Evolutionary conservation across 352 stramenopile species (phyloP).

Genomic region (Phytophthora citricola): DNA sequence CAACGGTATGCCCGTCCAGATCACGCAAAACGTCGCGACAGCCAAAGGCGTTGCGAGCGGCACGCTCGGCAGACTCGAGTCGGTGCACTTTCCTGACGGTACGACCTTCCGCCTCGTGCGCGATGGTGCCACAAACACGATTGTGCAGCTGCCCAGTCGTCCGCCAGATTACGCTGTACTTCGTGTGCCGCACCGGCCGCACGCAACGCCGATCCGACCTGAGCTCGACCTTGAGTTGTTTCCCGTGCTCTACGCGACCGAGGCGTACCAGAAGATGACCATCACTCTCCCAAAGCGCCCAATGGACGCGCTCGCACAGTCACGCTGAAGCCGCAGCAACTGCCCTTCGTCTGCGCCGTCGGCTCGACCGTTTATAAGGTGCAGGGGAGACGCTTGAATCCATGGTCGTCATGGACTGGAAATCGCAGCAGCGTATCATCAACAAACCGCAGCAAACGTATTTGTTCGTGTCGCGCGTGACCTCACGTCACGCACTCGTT

Average conservation of each 20-base stretch:
- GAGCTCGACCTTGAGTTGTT: background rate
- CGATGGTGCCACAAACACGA: constrained; percentile 1
- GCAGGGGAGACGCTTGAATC: background rate
- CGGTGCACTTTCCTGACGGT: background rate
- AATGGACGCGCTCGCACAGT: background rate
- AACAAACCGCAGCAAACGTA: constrained; percentile 2
- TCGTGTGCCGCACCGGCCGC: background rate
- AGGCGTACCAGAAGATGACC: background rate
- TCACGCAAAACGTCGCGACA: constrained; percentile 15
- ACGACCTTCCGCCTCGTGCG: constrained; percentile 5
- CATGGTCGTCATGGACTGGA: constrained; percentile 4
- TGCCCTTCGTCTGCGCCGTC: constrained; percentile 1
- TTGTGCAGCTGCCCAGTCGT: background rate
- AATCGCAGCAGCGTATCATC: background rate
- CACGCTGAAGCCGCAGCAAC: background rate
- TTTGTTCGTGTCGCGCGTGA: background rate
- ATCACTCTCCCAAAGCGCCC: background rate
- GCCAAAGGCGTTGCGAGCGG: constrained; percentile 2
- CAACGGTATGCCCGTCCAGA: constrained; percentile 24
- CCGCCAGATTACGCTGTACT: constrained; percentile 2
- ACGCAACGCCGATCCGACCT: background rate
- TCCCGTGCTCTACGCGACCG: constrained; percentile 1
- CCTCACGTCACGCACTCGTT: background rate
- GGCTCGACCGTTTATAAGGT: constrained; percentile 2
- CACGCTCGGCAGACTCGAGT: background rate